Base-by-base conservation (phyloP, 768 basidiomycete species). In the Leccinum arenicola region DNA sequence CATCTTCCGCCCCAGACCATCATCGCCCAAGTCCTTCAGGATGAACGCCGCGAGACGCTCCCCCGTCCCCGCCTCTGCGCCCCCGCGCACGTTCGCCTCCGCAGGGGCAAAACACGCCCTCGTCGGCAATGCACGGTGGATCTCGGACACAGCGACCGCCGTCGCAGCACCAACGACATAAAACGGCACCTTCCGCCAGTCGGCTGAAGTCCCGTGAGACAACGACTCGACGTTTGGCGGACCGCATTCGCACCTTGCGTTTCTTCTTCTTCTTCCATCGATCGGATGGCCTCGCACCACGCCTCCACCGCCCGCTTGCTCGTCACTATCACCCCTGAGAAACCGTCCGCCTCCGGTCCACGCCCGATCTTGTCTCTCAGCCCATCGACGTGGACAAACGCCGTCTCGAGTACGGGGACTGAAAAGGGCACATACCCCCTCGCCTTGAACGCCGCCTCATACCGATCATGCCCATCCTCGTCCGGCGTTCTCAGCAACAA, bases 81-180 rank as follows among this genome's bases (percentile, higher is more conserved):
- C 77, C 0, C 84, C 84, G 5, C 79, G 76, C 17, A 84, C 69
- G 47, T 21, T 49, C n/a, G 10, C 2, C 33, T 72, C 69, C 11
- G 27, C 54, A 10, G 80, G 75, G 3, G 64, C 62, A 21, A 73
- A 62, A 36, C 55, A 62, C 60, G 75, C 73, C 17, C 81, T 81
- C 6, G 75, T 70, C 35, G 84, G 59, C 17, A 59, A 64, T 23
- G 55, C 75, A 29, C 71, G 57, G 11, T 55, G 55, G 12, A 49
- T 75, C 66, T 38, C 64, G 59, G 29, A 89, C 25, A 54, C 72
- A 0, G 80, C 77, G 0, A 76, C 65, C 0, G 83, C 83, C 1
- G 91, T 93, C 4, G 81, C 77, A 21, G 81, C 75, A 0, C 93
- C 93, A 7, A 95, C 89, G 29, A 83, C 88, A 63, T 92, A 94